A percentile compares a stretch with the other conserved stretches of the same genome.
Evolutionary conservation across 1,284 basidiomycete genomes (phyloP).

Genomic region (Kwoniella shivajii): DNA sequence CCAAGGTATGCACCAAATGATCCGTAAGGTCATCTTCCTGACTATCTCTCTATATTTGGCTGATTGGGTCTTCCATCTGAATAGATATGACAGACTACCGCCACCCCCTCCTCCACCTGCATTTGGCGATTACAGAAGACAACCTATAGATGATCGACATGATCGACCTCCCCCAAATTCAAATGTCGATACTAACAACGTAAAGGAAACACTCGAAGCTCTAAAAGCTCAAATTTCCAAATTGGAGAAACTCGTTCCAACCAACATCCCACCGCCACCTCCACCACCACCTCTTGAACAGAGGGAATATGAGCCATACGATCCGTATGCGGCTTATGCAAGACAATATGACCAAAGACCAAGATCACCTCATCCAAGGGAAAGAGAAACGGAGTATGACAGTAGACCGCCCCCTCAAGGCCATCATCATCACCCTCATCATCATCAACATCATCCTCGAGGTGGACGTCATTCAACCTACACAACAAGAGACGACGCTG

Average conservation of each 20-base stretch:
- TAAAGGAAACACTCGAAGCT: slow-evolving; percentile 18
- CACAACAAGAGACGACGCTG: too few species aligned
- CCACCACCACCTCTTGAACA: neutral
- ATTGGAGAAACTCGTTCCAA: slow-evolving; percentile 16
- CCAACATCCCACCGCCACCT: neutral
- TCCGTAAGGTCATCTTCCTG: neutral
- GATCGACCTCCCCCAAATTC: neutral
- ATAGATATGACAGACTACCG: slow-evolving; percentile 1
- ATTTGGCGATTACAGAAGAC: neutral
- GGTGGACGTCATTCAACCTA: too few species aligned
- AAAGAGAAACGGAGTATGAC: neutral
- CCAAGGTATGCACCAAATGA: neutral
- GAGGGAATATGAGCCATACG: neutral
- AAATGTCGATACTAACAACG: slow-evolving; percentile 13
- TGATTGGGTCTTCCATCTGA: neutral
- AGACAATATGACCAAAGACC: neutral
- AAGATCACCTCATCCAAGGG: neutral
- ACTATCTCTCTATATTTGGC: neutral
- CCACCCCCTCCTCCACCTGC: neutral
- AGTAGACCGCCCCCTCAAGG: neutral
- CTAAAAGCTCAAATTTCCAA: slow-evolving; percentile 23
- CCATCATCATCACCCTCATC: neutral
- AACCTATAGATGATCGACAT: neutral
- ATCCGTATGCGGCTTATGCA: neutral
- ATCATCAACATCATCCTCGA: neutral